Conservation (phyloP, 1,284 basidiomycete species). For the Apiotrichum domesticum region DNA sequence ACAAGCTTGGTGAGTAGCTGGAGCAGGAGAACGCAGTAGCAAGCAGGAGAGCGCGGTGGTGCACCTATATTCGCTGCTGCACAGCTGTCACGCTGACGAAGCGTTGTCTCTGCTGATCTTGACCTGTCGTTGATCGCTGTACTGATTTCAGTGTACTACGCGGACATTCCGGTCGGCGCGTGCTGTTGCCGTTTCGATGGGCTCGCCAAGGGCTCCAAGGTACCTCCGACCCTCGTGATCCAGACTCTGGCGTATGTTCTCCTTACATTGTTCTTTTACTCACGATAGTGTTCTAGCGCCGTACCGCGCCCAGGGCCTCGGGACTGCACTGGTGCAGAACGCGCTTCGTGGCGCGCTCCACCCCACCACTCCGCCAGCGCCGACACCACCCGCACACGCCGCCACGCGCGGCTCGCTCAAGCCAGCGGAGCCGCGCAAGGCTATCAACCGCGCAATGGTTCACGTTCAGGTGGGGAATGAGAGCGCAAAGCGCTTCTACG, state of each 20-base stretch:
- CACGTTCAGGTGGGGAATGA: slow-evolving; percentile 44
- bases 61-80: too few species aligned
- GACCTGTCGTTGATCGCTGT: background rate
- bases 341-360: slow-evolving; percentile 34
- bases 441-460: slow-evolving; percentile 36
- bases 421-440: slow-evolving; percentile 27
- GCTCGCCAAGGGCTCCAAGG: slow-evolving; percentile 28
- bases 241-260: slow-evolving; percentile 44
- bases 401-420: slow-evolving; percentile 32
- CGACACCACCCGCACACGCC: slow-evolving; percentile 31
- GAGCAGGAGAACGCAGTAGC: background rate
- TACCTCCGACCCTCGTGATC: slow-evolving; percentile 36
- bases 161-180: slow-evolving; percentile 46
- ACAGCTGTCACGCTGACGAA: too few species aligned
- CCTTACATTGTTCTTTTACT: background rate
- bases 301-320: slow-evolving; percentile 43
- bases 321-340: slow-evolving; percentile 36
- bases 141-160: slow-evolving; percentile 39
- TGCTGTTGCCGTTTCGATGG: slow-evolving; percentile 36
- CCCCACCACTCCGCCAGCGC: slow-evolving; percentile 37
- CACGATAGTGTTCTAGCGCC: slow-evolving; percentile 39
- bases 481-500: slow-evolving; percentile 43
- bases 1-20: slow-evolving; percentile 41
- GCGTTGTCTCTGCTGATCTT: too few species aligned
- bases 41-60: too few species aligned